Percentiles rank a stretch among this genome's conserved stretches.
phyloP scores from a whole-genome alignment of 805 yeast genomes.

The Ogataea neopini region DNA sequence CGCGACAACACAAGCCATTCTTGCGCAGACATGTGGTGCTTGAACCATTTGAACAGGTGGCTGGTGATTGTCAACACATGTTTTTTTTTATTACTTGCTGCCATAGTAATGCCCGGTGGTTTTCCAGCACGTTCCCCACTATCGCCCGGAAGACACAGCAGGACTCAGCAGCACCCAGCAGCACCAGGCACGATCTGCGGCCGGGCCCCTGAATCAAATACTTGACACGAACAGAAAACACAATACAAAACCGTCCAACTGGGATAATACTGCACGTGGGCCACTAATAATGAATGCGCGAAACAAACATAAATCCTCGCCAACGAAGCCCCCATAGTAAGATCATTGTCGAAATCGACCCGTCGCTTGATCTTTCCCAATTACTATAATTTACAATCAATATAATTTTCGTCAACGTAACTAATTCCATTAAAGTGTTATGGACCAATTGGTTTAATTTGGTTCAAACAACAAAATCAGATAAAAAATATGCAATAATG shows the following conservation, averaged over 20 bases:
- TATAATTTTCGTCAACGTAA: not conserved
- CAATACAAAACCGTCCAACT: not conserved
- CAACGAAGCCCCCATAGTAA: not conserved
- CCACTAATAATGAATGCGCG: not conserved
- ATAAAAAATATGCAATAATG: slow-evolving; percentile 4
- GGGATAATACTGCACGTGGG: not conserved
- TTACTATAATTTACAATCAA: too few relatives aligned
- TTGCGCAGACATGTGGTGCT: too few relatives aligned
- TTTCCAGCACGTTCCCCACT: too few relatives aligned
- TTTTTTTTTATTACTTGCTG: too few relatives aligned
- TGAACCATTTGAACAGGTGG: too few relatives aligned
- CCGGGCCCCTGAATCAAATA: too few relatives aligned
- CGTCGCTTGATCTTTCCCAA: not conserved
- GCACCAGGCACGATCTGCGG: too few relatives aligned
- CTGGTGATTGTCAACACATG: too few relatives aligned
- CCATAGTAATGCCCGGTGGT: too few relatives aligned
- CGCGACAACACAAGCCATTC: too few relatives aligned
- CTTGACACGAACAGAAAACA: not conserved
- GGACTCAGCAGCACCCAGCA: too few relatives aligned
- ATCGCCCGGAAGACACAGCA: too few relatives aligned
- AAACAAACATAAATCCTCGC: not conserved
- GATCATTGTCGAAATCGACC: not conserved
- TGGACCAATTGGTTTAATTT: not conserved
- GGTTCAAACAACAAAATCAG: not conserved
- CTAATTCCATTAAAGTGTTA: not conserved